Evolutionary conservation across 2,329 filamentous ascomycete genomes (phyloP).

Genomic region (Sclerotinia glacialis): DNA sequence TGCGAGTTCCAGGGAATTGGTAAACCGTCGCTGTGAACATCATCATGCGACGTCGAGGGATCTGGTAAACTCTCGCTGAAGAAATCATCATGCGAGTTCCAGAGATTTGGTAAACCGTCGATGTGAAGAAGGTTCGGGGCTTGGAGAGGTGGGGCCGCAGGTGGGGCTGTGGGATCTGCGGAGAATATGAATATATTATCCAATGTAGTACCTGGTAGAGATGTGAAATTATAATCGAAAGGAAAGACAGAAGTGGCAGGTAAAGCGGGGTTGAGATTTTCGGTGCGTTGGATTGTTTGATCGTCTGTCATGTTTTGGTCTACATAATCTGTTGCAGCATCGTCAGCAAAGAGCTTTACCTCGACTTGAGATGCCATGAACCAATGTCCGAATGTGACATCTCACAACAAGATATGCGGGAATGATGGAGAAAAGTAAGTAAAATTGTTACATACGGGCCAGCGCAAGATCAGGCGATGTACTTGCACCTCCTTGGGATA

Average conservation of each 20-base stretch:
- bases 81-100: slow-evolving; percentile 29
- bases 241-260: slow-evolving; percentile 5
- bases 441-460: slow-evolving; percentile 27
- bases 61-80: slow-evolving; percentile 24
- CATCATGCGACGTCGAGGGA: too few relatives aligned
- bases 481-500: slow-evolving; percentile 21
- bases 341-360: slow-evolving; percentile 16
- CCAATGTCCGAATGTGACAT: background rate
- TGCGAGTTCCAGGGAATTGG: too few relatives aligned
- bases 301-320: slow-evolving; percentile 16
- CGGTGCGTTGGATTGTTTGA: slow-evolving; percentile 15
- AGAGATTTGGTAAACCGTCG: slow-evolving; percentile 25
- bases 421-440: background rate
- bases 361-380: background rate
- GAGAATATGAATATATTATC: slow-evolving; percentile 2
- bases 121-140: slow-evolving; percentile 19
- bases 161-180: background rate
- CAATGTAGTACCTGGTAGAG: slow-evolving; percentile 2
- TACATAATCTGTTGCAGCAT: slow-evolving; percentile 9
- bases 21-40: too few relatives aligned
- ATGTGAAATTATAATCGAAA: slow-evolving; percentile 4
- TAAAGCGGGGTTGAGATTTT: slow-evolving; percentile 11
- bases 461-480: slow-evolving; percentile 28
- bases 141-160: slow-evolving; percentile 4
- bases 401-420: background rate